Percentiles rank a stretch among this genome's conserved stretches.
Evolutionary conservation across 2,329 filamentous ascomycete species (phyloP).

Genomic region (Rhinocladiella mackenziei): DNA sequence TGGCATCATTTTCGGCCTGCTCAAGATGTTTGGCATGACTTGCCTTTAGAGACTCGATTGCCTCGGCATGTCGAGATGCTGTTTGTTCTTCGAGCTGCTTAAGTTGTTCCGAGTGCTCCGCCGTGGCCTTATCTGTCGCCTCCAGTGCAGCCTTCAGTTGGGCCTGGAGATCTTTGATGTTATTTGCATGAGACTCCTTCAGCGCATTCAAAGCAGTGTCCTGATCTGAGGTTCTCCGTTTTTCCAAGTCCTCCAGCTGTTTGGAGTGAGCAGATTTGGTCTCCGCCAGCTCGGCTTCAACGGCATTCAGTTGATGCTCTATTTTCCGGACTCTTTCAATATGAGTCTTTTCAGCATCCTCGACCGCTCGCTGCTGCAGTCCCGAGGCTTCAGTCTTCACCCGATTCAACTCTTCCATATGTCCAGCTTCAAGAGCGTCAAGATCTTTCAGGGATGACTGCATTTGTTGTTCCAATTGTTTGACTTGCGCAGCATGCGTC

Average conservation of each 20-base stretch:
- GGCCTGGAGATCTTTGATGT: conserved; percentile 32
- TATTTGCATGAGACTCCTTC: conserved; percentile 18
- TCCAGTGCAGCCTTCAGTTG: conserved; percentile 17
- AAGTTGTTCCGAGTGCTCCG: conserved; percentile 15
- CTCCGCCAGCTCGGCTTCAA: conserved; percentile 13
- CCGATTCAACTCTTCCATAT: conserved; percentile 19
- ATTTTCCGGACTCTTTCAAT: conserved; percentile 13
- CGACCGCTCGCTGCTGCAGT: conserved; percentile 14
- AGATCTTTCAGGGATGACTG: conserved; percentile 20
- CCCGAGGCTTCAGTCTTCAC: conserved; percentile 16
- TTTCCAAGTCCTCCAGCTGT: conserved; percentile 35
- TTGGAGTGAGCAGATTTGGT: conserved; percentile 31
- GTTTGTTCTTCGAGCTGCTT: conserved; percentile 17
- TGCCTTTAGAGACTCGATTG: conserved; percentile 14
- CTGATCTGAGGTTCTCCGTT: conserved; percentile 28
- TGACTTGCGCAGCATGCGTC: conserved; percentile 20
- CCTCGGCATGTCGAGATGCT: conserved; percentile 6
- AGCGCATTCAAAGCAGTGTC: conserved; percentile 15
- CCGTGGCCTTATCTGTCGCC: conserved; percentile 17
- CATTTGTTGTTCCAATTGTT: conserved; percentile 24
- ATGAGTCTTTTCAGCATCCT: conserved; percentile 17
- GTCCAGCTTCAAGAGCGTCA: conserved; percentile 18
- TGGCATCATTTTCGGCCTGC: conserved; percentile 8
- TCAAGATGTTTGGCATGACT: conserved; percentile 16
- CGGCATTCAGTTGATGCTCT: conserved; percentile 18